A percentile compares a stretch with the other conserved stretches of the same genome.
These are phyloP conservation scores for Isabelozyma pseudorhagii DNA, from an alignment of 805 yeast genomes.

Conservation along the genomic window DNA sequence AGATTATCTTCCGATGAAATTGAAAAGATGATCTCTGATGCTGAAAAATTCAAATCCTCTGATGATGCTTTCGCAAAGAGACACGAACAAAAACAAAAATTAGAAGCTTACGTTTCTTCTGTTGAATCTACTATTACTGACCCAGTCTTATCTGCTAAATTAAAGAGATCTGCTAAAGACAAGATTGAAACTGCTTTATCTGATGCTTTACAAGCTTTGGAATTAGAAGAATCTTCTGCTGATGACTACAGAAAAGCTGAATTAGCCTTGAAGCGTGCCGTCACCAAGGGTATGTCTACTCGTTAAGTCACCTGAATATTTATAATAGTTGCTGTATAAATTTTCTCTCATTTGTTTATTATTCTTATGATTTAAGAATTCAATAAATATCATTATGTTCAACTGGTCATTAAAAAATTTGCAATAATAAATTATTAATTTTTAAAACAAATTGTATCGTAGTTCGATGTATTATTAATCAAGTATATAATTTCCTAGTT, in stretches of 20 bases:
- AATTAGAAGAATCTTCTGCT: constrained; percentile 92
- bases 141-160: constrained; percentile 96
- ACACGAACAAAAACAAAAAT: constrained; percentile 98
- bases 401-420: background rate
- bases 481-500: constrained; percentile 74
- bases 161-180: constrained; percentile 96
- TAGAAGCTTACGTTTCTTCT: constrained; percentile 96
- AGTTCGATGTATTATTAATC: constrained; percentile 29
- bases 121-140: constrained; percentile 96
- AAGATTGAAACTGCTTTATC: constrained; percentile 97
- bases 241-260: constrained; percentile 99
- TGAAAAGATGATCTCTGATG: constrained; percentile 47
- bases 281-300: constrained; percentile 98
- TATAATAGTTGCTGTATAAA: constrained; percentile 1
- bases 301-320: constrained; percentile 55
- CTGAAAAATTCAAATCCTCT: constrained; percentile 80
- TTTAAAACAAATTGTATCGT: too few species aligned
- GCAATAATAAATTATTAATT: background rate
- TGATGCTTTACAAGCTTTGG: constrained; percentile 97
- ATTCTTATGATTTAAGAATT: background rate
- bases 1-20: constrained; percentile 48
- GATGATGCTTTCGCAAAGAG: constrained; percentile 99
- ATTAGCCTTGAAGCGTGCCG: constrained; percentile 98
- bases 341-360: background rate
- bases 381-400: background rate